These are phyloP conservation scores for Chaetothyriales sp. DNA, from an alignment of 2,329 filamentous ascomycete species.

Conservation along the genomic window DNA sequence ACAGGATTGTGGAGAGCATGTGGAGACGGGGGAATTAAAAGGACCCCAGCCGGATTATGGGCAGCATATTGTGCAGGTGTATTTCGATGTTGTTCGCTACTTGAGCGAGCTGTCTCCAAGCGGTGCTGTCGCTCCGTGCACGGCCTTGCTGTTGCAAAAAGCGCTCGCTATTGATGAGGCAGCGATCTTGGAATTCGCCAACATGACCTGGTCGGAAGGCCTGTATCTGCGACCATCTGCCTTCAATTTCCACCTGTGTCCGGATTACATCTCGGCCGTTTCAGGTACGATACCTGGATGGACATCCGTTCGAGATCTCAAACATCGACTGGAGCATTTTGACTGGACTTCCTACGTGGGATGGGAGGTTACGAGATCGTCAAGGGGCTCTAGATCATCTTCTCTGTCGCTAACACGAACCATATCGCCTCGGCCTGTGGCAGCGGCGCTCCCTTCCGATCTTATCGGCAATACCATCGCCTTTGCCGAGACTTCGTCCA, in stretches of 20 bases:
- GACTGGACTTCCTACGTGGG: slow-evolving; percentile 16
- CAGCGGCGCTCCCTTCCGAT: slow-evolving; percentile 6
- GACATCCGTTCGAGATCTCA: slow-evolving; percentile 14
- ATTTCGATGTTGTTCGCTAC: slow-evolving; percentile 12
- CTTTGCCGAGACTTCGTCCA: slow-evolving; percentile 6
- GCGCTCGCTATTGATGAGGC: neutral
- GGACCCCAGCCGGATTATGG: slow-evolving; percentile 13
- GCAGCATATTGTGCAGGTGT: slow-evolving; percentile 14
- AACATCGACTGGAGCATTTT: slow-evolving; percentile 11
- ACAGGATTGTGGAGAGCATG: slow-evolving; percentile 8
- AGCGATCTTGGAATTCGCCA: neutral
- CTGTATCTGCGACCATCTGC: neutral
- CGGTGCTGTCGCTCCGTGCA: neutral
- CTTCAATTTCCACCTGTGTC: slow-evolving; percentile 2
- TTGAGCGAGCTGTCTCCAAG: neutral
- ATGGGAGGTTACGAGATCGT: slow-evolving; percentile 8
- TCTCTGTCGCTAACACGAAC: neutral
- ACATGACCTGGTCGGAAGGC: no score
- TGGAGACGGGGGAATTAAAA: neutral
- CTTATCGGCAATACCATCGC: slow-evolving; percentile 10
- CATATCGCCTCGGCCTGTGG: neutral
- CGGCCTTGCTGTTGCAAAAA: neutral
- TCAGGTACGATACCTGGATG: slow-evolving; percentile 9
- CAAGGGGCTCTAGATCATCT: neutral
- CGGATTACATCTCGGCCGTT: slow-evolving; percentile 11